phyloP scores from a whole-genome alignment of 495 filamentous ascomycete genomes.

The Aspergillus kassunensis region DNA sequence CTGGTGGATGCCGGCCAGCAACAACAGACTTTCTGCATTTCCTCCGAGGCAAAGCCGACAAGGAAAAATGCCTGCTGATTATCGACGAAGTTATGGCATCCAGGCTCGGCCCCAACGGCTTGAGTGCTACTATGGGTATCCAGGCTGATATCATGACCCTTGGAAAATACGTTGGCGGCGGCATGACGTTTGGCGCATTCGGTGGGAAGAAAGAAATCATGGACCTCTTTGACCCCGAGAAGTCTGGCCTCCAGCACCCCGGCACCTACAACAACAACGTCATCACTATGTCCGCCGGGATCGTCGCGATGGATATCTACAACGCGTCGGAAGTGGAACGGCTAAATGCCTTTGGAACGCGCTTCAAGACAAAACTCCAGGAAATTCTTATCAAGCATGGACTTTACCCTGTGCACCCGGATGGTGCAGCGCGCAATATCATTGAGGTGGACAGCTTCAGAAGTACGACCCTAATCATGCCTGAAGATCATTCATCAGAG shows the following conservation, averaged over 20 bases:
- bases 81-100: constrained; percentile 66
- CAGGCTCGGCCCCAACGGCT: constrained; percentile 45
- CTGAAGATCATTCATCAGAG: no score
- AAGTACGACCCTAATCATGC: no score
- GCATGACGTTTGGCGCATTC: constrained; percentile 60
- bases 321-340: no score
- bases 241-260: constrained; percentile 40
- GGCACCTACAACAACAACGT: constrained; percentile 70
- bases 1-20: constrained; percentile 48
- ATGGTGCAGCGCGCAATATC: no score
- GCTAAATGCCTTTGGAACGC: no score
- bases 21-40: constrained; percentile 41
- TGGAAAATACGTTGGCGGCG: constrained; percentile 63
- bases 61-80: constrained; percentile 49
- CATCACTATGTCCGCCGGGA: constrained; percentile 55
- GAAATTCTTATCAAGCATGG: no score
- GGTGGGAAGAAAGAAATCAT: constrained; percentile 54
- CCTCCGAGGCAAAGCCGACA: constrained; percentile 29
- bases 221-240: constrained; percentile 48
- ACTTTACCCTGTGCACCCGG: no score
- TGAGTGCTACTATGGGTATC: constrained; percentile 25
- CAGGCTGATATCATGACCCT: constrained; percentile 56
- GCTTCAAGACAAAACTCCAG: no score
- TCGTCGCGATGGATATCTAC: no score
- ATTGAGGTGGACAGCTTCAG: no score